Conservation (phyloP, 768 basidiomycete genomes). For the Suillus subaureus region DNA sequence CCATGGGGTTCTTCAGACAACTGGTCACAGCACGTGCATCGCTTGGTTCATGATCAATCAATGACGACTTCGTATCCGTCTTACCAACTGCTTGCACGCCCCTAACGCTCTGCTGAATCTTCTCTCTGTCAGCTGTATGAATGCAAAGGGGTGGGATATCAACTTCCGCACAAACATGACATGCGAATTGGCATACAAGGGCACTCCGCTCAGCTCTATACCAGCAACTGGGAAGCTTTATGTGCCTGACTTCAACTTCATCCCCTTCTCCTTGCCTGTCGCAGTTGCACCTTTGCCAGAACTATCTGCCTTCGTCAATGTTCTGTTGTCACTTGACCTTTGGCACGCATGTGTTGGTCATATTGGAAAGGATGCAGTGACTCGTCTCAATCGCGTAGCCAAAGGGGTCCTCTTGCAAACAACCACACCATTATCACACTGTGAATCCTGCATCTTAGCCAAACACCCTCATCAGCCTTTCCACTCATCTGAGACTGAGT, state of each 20-base stretch:
- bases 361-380: background rate
- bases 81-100: rapidly evolving
- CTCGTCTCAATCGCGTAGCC: background rate
- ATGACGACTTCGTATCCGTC: background rate
- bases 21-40: rapidly evolving
- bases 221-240: background rate
- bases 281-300: background rate
- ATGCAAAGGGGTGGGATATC: background rate
- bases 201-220: rapidly evolving
- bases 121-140: background rate
- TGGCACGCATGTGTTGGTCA: background rate
- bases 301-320: background rate
- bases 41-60: background rate
- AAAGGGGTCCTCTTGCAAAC: background rate
- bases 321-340: background rate
- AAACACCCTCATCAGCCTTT: background rate
- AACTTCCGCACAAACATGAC: background rate
- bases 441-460: background rate
- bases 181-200: background rate
- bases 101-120: background rate
- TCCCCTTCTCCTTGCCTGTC: background rate
- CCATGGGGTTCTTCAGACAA: background rate
- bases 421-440: background rate
- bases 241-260: rapidly evolving
- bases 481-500: background rate